Evolutionary conservation across 768 basidiomycete species (phyloP).

Genomic region (Sporobolomyces roseus): DNA sequence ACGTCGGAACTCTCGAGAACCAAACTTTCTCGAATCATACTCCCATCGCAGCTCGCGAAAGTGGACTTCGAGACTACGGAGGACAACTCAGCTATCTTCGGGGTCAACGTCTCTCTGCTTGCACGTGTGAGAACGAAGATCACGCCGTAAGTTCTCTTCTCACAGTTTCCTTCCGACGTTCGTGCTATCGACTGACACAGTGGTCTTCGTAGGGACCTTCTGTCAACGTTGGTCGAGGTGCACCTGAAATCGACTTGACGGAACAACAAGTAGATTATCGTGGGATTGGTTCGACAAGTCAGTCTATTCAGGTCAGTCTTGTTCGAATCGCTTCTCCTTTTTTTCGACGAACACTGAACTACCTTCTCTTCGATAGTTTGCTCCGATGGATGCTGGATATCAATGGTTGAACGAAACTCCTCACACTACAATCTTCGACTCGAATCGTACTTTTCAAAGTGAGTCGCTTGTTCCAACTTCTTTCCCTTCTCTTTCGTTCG

Average conservation of each 20-base stretch:
- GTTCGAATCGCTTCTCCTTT: background rate
- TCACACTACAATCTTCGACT: conserved; percentile 59
- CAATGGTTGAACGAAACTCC: conserved; percentile 58
- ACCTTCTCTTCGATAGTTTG: conserved; percentile 52
- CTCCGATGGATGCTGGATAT: conserved; percentile 58
- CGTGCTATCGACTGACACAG: too few species aligned
- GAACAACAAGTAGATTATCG: conserved; percentile 56
- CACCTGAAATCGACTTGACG: conserved; percentile 75
- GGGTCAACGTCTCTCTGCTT: conserved; percentile 78
- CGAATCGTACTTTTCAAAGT: conserved; percentile 35
- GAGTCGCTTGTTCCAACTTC: background rate
- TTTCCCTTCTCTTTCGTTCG: background rate
- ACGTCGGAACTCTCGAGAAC: conserved; percentile 77
- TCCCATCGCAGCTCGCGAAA: conserved; percentile 56
- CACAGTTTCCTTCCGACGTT: too few species aligned
- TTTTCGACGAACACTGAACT: background rate
- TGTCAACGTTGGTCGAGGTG: conserved; percentile 61
- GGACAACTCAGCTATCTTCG: conserved; percentile 55
- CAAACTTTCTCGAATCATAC: conserved; percentile 62
- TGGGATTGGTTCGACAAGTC: conserved; percentile 64
- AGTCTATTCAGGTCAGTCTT: conserved; percentile 61
- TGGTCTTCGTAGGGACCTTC: too few species aligned
- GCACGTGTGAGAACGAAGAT: conserved; percentile 78
- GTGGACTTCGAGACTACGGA: conserved; percentile 51
- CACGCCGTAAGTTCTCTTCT: too few species aligned